Base-by-base conservation (phyloP, 2,329 filamentous ascomycete genomes). In the Botrytis deweyae region DNA sequence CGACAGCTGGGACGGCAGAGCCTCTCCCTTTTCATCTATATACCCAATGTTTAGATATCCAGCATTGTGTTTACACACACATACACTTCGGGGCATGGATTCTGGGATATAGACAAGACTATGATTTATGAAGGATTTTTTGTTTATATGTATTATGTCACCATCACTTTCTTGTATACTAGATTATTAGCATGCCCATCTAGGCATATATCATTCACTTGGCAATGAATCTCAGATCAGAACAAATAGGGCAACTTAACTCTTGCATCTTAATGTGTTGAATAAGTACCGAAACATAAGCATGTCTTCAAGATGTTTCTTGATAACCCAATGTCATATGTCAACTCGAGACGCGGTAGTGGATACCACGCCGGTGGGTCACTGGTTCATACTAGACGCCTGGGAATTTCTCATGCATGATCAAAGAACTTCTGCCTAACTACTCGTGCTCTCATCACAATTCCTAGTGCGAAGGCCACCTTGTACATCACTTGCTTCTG, bases 11-110 rank as follows among this genome's bases (percentile, higher is more conserved):
- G 25, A 55, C 4, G 65, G 46, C 16, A 7, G 46, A 42, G 46
- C 65, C 22, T 25, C 42, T 42, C 38, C 4, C 16, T 46, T 44
- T 63, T 63, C 12, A 5, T 22, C 25, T 42, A 33, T 58, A 68
- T 55, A 68, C 65, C 42, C 65, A 42, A 42, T 55, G 25, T 22
- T 68, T 55, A 55, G 65, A 68, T 58, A 40, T 36, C 33, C 36
- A 55, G 29, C 36, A 58, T 58, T 22, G 36, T 40, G 49, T 42
- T 33, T 33, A 33, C 33, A 33, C 33, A 40, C 16, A 1, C 38
- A 64, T 20, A 58, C 46, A 49, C 46, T 22, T 68, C n/a, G 6
- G 65, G 55, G 25, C 38, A 42, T 40, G 66, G 49, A 33, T n/a
- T 49, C 25, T 25, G 63, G 63, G 42, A 29, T 65, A 36, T 65